A percentile compares a stretch with the other conserved stretches of the same genome.
phyloP scores from a whole-genome alignment of 78 protist genomes.

The Isochrysis galbana region DNA sequence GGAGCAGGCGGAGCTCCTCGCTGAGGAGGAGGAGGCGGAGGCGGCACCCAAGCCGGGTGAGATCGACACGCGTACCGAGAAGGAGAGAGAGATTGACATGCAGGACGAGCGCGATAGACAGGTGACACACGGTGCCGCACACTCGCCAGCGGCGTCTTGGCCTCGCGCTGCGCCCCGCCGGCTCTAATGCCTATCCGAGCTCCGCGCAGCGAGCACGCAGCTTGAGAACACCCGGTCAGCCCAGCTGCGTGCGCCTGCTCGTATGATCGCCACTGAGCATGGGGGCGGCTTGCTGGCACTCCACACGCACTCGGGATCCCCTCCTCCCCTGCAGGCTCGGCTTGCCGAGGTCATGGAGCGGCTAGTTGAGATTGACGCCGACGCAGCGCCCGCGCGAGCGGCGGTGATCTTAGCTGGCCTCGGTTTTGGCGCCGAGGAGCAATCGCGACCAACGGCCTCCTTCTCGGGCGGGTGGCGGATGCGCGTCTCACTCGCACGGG shows the following conservation, averaged over 20 bases:
- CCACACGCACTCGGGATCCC: too few relatives aligned
- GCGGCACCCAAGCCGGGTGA: not conserved
- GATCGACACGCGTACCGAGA: not conserved
- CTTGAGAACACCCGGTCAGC: too few relatives aligned
- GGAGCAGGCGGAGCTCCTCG: slow-evolving; percentile 65
- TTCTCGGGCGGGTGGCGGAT: slow-evolving; percentile 87
- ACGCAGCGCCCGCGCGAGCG: slow-evolving; percentile 68
- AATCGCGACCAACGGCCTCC: not conserved
- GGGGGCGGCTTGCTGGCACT: too few relatives aligned
- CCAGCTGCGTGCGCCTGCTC: too few relatives aligned
- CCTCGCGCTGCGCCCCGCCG: too few relatives aligned
- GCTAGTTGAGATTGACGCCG: slow-evolving; percentile 79
- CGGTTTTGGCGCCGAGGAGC: slow-evolving; percentile 74
- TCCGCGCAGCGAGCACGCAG: too few relatives aligned
- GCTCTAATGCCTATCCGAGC: too few relatives aligned
- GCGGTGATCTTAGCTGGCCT: slow-evolving; percentile 77
- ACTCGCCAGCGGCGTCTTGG: too few relatives aligned
- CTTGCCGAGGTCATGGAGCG: slow-evolving; percentile 60
- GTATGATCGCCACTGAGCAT: too few relatives aligned
- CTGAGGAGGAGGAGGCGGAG: not conserved
- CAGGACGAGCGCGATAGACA: slow-evolving; percentile 54
- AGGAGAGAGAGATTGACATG: slow-evolving; percentile 27
- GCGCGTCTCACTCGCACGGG: slow-evolving; percentile 86
- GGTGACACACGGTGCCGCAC: too few relatives aligned
- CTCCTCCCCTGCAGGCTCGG: too few relatives aligned